These are phyloP conservation scores for Alternaria sp. DNA, from an alignment of 2,329 filamentous ascomycete species.

Conservation along the genomic window DNA sequence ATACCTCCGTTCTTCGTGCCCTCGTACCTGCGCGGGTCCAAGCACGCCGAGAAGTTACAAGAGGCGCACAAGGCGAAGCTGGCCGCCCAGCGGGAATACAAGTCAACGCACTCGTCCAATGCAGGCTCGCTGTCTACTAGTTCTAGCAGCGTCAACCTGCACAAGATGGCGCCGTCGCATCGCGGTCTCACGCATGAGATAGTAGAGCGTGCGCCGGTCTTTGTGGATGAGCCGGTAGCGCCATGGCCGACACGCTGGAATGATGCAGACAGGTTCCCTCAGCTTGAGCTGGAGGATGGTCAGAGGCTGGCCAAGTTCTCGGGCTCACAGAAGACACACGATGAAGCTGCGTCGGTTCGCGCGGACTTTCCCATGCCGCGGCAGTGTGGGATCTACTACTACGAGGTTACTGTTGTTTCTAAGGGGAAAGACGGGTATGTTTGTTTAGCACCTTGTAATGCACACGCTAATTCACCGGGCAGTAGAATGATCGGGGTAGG, in stretches of 20 bases:
- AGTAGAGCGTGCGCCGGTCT: slow-evolving; percentile 73
- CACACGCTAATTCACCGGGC: slow-evolving; percentile 25
- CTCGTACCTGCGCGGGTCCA: slow-evolving; percentile 79
- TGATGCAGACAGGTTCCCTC: slow-evolving; percentile 73
- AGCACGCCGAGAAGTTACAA: slow-evolving; percentile 78
- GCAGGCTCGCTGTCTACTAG: slow-evolving; percentile 60
- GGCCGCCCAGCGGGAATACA: slow-evolving; percentile 53
- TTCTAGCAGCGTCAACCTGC: slow-evolving; percentile 64
- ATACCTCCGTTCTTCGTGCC: slow-evolving; percentile 74
- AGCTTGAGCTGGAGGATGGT: slow-evolving; percentile 76
- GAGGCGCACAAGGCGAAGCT: slow-evolving; percentile 70
- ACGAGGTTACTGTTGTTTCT: slow-evolving; percentile 72
- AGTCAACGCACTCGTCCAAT: slow-evolving; percentile 54
- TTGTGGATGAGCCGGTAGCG: slow-evolving; percentile 65
- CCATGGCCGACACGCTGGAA: slow-evolving; percentile 88
- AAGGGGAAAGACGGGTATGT: slow-evolving; percentile 71
- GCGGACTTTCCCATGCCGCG: slow-evolving; percentile 86
- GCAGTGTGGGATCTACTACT: slow-evolving; percentile 95
- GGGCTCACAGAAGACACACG: slow-evolving; percentile 63
- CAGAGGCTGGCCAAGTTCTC: slow-evolving; percentile 73
- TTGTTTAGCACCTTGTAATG: slow-evolving; percentile 37
- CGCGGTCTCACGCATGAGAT: slow-evolving; percentile 83
- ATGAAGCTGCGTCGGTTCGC: slow-evolving; percentile 82
- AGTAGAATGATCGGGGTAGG: slow-evolving; percentile 62
- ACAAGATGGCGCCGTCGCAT: slow-evolving; percentile 70